phyloP scores from a whole-genome alignment of 805 yeast species.

The Kluyveromyces wickerhamii region DNA sequence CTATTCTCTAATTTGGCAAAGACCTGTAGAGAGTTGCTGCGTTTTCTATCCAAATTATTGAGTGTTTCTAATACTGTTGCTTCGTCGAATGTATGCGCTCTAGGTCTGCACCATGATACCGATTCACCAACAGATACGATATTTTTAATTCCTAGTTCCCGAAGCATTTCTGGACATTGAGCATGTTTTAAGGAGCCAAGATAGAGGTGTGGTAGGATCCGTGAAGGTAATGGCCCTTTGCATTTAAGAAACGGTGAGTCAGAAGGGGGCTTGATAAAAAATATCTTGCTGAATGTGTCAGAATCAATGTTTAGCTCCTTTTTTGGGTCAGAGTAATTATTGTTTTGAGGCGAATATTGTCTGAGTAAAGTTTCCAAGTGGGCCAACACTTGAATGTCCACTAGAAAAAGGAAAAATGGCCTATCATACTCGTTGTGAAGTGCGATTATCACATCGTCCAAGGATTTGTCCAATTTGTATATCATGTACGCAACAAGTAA shows the following conservation, averaged over 20 bases:
- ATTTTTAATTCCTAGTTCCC: conserved; percentile 58
- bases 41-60: conserved; percentile 1
- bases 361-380: conserved; percentile 58
- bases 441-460: conserved; percentile 59
- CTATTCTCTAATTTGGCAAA: neutral
- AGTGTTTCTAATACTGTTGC: neutral
- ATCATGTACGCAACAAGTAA: conserved; percentile 62
- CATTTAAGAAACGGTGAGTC: conserved; percentile 24
- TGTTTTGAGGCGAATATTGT: conserved; percentile 46
- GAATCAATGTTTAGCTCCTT: conserved; percentile 19
- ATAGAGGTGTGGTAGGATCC: conserved; percentile 74
- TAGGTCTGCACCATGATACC: conserved; percentile 44
- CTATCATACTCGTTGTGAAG: conserved; percentile 59
- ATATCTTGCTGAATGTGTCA: conserved; percentile 29
- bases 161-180: conserved; percentile 53
- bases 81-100: neutral
- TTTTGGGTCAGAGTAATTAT: conserved; percentile 11
- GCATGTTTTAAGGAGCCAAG: conserved; percentile 84
- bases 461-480: conserved; percentile 50
- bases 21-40: conserved; percentile 1
- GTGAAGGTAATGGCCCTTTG: conserved; percentile 74
- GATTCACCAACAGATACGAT: conserved; percentile 84
- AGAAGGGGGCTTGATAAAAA: conserved; percentile 23
- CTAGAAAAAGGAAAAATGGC: conserved; percentile 76
- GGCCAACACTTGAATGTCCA: conserved; percentile 59